Evolutionary conservation across 805 yeast species (phyloP).

Genomic region (Isabelozyma heimii): DNA sequence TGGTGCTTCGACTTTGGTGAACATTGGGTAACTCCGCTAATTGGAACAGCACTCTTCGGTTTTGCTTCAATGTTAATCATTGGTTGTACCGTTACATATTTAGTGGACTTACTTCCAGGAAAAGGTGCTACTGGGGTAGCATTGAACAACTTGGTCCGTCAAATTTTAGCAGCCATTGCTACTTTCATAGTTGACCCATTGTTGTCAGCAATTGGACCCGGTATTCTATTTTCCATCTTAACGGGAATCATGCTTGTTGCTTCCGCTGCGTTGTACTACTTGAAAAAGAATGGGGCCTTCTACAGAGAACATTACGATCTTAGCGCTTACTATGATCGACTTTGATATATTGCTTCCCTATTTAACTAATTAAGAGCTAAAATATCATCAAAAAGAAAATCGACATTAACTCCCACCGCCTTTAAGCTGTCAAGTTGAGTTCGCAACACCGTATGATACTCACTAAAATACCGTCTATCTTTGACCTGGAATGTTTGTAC

Average conservation of each 20-base stretch:
- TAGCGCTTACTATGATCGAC: constrained; percentile 52
- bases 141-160: constrained; percentile 70
- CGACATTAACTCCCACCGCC: constrained; percentile 69
- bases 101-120: constrained; percentile 84
- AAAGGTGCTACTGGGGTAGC: constrained; percentile 90
- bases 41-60: constrained; percentile 82
- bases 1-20: constrained; percentile 71
- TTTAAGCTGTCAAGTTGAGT: constrained; percentile 64
- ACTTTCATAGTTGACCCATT: constrained; percentile 75
- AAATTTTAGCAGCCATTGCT: constrained; percentile 70
- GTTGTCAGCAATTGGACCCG: constrained; percentile 63
- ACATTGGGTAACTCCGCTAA: constrained; percentile 76
- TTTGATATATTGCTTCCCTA: constrained; percentile 14
- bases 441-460: constrained; percentile 52
- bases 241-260: constrained; percentile 54
- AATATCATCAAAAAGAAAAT: constrained; percentile 55
- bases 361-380: constrained; percentile 7
- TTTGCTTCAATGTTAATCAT: constrained; percentile 81
- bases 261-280: constrained; percentile 39
- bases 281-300: constrained; percentile 55
- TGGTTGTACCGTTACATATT: constrained; percentile 75
- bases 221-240: constrained; percentile 65
- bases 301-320: constrained; percentile 66
- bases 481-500: constrained; percentile 29
- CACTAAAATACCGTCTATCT: constrained; percentile 41